Evolutionary conservation across 129 eudicot species (phyloP).

Genomic region (Centaurea solstitialis): DNA sequence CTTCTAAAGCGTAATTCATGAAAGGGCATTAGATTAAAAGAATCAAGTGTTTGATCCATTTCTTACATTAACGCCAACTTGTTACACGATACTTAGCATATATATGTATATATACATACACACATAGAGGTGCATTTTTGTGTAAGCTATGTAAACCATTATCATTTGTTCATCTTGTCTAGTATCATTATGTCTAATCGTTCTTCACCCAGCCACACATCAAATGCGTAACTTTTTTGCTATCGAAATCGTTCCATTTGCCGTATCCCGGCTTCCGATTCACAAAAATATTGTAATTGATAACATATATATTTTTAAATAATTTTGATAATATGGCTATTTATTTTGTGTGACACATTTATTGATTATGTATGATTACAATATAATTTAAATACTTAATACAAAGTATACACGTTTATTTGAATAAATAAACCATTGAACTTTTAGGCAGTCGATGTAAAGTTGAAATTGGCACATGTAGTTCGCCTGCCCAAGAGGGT

Average conservation of each 20-base stretch:
- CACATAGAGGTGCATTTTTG: too few relatives aligned
- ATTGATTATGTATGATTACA: neutral
- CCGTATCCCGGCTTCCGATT: neutral
- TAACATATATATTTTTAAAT: neutral
- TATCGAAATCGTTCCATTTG: neutral
- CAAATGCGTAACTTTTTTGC: neutral
- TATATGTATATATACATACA: too few relatives aligned
- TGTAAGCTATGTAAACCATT: too few relatives aligned
- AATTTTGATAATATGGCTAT: neutral
- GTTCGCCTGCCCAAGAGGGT: constrained; percentile 47
- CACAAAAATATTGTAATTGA: neutral
- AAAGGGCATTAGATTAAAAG: too few relatives aligned
- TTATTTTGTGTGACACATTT: neutral
- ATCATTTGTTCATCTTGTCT: too few relatives aligned
- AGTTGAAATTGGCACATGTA: constrained; percentile 68
- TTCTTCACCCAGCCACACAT: neutral
- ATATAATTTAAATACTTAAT: neutral
- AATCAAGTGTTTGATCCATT: too few relatives aligned
- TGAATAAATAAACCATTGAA: neutral
- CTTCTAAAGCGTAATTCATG: too few relatives aligned
- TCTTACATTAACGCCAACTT: too few relatives aligned
- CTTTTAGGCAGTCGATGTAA: constrained; percentile 29
- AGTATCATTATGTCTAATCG: too few relatives aligned
- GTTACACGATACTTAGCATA: too few relatives aligned
- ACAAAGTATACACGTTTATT: neutral